Percentiles rank a stretch among this genome's conserved stretches.
These are phyloP conservation scores for Gossypium turneri DNA, from an alignment of 345 rosid species.

Conservation along the genomic window DNA sequence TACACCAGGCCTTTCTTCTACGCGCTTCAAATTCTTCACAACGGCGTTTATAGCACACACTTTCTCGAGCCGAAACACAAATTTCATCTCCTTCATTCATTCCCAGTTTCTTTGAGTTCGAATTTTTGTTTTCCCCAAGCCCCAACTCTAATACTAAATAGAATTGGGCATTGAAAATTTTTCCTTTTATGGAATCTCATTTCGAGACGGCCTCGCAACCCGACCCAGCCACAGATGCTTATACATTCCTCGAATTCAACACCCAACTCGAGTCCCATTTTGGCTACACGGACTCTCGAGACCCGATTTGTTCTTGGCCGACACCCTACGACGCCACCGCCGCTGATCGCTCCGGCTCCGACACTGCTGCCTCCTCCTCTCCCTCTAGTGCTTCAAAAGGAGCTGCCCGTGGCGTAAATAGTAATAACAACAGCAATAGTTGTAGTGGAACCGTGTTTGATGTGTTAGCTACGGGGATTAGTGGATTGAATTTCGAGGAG, in stretches of 20 bases:
- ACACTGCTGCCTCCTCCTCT: conserved; percentile 51
- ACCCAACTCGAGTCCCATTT: conserved; percentile 96
- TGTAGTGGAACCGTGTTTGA: conserved; percentile 48
- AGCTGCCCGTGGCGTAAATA: conserved; percentile 29
- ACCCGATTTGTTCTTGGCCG: conserved; percentile 72
- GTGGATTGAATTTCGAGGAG: conserved; percentile 92
- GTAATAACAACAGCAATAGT: conserved; percentile 21
- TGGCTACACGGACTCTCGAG: conserved; percentile 85
- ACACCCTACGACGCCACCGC: conserved; percentile 78
- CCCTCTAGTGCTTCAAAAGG: conserved; percentile 38
- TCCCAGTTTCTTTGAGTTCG: not conserved
- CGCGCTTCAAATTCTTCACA: not conserved
- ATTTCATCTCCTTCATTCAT: not conserved
- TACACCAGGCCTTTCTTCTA: not conserved
- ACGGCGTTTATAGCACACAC: not conserved
- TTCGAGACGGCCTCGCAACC: conserved; percentile 97
- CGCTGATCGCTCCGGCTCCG: conserved; percentile 40
- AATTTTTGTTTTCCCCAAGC: not conserved
- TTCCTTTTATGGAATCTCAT: conserved; percentile 62
- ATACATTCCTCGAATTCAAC: conserved; percentile 91
- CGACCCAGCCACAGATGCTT: conserved; percentile 76
- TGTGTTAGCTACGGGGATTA: conserved; percentile 65
- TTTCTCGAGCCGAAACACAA: not conserved
- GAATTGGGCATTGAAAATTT: not conserved
- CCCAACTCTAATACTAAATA: too few relatives aligned